phyloP scores from a whole-genome alignment of 2,329 filamentous ascomycete species.

The Thielaviopsis ethacetica region DNA sequence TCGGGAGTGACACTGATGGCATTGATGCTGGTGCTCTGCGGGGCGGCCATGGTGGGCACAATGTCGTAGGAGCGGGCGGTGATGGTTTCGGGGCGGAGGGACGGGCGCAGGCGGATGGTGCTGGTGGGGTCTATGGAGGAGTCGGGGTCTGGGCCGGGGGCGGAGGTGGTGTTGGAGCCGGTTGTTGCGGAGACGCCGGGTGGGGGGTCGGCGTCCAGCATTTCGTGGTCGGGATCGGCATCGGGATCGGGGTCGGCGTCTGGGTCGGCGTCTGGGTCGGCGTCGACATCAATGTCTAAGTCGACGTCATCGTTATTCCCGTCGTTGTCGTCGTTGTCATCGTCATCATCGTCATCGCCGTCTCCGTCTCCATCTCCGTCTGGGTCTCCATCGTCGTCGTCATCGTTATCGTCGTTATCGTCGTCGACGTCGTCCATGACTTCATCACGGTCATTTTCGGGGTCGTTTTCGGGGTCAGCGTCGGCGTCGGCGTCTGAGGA shows the following conservation, averaged over 20 bases:
- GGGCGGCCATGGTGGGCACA: constrained; percentile 89
- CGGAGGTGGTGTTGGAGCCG: constrained; percentile 10
- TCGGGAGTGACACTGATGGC: constrained; percentile 83
- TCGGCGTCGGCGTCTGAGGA: constrained; percentile 13
- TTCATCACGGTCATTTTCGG: constrained; percentile 38
- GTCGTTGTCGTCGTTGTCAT: constrained; percentile 15
- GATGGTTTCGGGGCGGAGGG: constrained; percentile 61
- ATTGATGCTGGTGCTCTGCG: constrained; percentile 91
- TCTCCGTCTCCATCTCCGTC: constrained; percentile 28
- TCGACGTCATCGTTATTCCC: constrained; percentile 18
- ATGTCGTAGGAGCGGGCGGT: constrained; percentile 79
- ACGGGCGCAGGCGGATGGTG: constrained; percentile 29
- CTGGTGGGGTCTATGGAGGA: no score
- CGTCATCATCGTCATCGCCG: constrained; percentile 29
- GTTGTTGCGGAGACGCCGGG: not conserved
- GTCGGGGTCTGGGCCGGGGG: not conserved
- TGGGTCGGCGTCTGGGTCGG: constrained; percentile 23
- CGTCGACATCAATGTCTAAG: constrained; percentile 15
- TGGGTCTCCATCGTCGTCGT: constrained; percentile 21
- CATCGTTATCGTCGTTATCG: constrained; percentile 21
- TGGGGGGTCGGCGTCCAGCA: not conserved
- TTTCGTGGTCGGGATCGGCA: constrained; percentile 6
- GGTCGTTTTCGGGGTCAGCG: no score
- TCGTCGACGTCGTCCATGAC: constrained; percentile 36
- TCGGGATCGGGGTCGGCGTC: constrained; percentile 15